Base-by-base conservation (phyloP, 2,329 filamentous ascomycete genomes). In the Diaporthe longicolla region DNA sequence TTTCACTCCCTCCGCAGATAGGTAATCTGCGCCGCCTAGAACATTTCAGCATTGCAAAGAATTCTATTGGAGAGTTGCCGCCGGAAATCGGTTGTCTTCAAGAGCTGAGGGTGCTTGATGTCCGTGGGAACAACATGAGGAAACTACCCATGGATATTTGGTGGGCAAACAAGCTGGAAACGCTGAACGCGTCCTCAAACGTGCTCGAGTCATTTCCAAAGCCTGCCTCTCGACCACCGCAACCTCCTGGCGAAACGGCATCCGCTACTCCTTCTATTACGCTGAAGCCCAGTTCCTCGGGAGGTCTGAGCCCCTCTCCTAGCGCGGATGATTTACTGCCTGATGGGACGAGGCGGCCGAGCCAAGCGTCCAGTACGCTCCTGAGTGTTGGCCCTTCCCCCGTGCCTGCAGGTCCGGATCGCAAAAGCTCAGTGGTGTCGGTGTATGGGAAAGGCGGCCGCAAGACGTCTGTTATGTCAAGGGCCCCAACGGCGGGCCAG, bases 101-200 rank as follows among this genome's bases (percentile, higher is more conserved):
- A 0, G 96, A 98, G 48, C 87, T 99, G 76, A 93, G 92, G 70
- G 93, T 95, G 76, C 87, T 99, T 54, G 96, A 99, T 81, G 89
- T 98, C 24, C 91, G 96, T 76, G 95, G 97, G 80, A 99, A 98
- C 85, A 99, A 98, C 80, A 89, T 99, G 73, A 93, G 93, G 77
- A 93, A 93, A 79, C 87, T 99, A 43, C 97, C 97, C 2, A 91
- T 94, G 80, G 97, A 99, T 80, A 89, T 99, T n/a, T 99, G 97
- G 97, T 96, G 94, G 87, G 96, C 96, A 69, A 93, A 93, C 78
- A 95, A 93, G 80, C 84, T 99, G 71, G 95, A 98, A 82, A 96
- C 93, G 0, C 89, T 99, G 74, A 99, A 99, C 79, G 92, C 97
- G 17, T 98, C 96, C 0, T 98, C 97, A 15, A 99, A 99, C 78